Evolutionary conservation across 306 rosid genomes (phyloP).

Genomic region (Dalbergia cultrata): DNA sequence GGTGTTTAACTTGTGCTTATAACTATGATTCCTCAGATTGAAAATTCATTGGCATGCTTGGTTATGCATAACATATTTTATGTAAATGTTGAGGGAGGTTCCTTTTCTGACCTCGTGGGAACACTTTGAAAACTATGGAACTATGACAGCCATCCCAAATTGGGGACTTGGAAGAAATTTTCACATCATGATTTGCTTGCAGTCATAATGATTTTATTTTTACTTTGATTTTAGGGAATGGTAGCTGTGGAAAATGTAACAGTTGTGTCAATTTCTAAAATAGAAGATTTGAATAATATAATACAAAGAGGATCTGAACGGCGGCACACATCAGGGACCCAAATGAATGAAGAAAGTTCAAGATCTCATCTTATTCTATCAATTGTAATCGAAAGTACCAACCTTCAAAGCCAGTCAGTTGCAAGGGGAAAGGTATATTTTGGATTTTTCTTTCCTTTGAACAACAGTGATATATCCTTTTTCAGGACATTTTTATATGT

Average conservation of each 20-base stretch:
- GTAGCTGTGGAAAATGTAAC: constrained; percentile 86
- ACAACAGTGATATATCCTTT: neutral
- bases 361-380: constrained; percentile 94
- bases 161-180: neutral
- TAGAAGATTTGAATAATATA: constrained; percentile 74
- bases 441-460: neutral
- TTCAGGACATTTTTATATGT: constrained; percentile 20
- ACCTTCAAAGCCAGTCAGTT: constrained; percentile 90
- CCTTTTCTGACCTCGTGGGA: constrained; percentile 4
- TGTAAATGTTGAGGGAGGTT: neutral
- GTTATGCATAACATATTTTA: neutral
- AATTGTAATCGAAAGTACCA: constrained; percentile 87
- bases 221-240: constrained; percentile 80
- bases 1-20: constrained; percentile 2
- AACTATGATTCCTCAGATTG: constrained; percentile 16
- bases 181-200: neutral
- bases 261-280: constrained; percentile 69
- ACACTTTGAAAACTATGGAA: constrained; percentile 14
- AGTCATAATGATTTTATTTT: constrained; percentile 23
- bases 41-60: neutral
- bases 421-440: constrained; percentile 89
- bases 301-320: constrained; percentile 85
- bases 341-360: constrained; percentile 95
- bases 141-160: neutral
- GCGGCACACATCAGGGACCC: constrained; percentile 84